Evolutionary conservation across 2,329 filamentous ascomycete species (phyloP).

Genomic region (Hirsutella thompsonii): DNA sequence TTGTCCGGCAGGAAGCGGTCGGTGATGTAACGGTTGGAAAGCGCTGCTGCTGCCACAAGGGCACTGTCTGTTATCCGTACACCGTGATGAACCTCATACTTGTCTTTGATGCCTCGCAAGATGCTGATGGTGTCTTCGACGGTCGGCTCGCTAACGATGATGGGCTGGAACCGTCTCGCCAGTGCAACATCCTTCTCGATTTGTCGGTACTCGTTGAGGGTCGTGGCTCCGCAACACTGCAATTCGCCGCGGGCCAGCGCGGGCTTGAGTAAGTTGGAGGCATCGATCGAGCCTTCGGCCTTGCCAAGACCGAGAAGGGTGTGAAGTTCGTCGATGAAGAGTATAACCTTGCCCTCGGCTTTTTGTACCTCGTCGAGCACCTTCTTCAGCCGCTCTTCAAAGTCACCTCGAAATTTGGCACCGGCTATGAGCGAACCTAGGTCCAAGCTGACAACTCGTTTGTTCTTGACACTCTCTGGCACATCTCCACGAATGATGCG

Average conservation of each 20-base stretch:
- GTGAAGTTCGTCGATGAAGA: constrained; percentile 93
- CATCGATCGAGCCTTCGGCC: constrained; percentile 91
- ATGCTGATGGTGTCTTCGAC: constrained; percentile 94
- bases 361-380: constrained; percentile 86
- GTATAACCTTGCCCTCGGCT: constrained; percentile 76
- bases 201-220: constrained; percentile 76
- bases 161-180: constrained; percentile 86
- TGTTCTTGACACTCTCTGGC: constrained; percentile 91
- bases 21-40: constrained; percentile 92
- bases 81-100: constrained; percentile 94
- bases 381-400: constrained; percentile 85
- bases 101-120: constrained; percentile 89
- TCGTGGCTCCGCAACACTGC: constrained; percentile 92
- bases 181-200: constrained; percentile 96
- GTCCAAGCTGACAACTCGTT: constrained; percentile 76
- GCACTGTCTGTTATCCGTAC: constrained; percentile 89
- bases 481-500: constrained; percentile 88
- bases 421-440: constrained; percentile 89
- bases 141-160: constrained; percentile 80
- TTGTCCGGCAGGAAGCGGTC: constrained; percentile 95
- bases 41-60: constrained; percentile 79
- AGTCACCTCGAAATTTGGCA: constrained; percentile 90
- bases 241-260: constrained; percentile 85
- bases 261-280: constrained; percentile 87
- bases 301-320: constrained; percentile 86